A percentile compares a stretch with the other conserved stretches of the same genome.
Conservation (phyloP, 2,329 filamentous ascomycete species). For the Epichloe sibirici region DNA sequence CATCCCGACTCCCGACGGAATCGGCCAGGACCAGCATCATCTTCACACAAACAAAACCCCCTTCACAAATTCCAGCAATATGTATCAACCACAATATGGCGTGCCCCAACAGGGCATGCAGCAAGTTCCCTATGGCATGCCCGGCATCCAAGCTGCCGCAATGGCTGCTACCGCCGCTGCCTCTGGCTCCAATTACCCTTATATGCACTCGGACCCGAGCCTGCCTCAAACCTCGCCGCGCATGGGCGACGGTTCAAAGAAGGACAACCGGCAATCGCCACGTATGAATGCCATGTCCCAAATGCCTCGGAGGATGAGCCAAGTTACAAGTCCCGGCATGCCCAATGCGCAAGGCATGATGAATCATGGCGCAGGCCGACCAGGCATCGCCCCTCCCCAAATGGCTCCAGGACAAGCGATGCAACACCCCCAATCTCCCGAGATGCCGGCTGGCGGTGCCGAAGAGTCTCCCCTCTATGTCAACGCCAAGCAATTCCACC, state of each 20-base stretch:
- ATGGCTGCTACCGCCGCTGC: constrained; percentile 89
- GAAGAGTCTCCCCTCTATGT: constrained; percentile 96
- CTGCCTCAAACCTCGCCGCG: constrained; percentile 63
- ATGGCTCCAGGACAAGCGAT: constrained; percentile 52
- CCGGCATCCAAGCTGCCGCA: constrained; percentile 75
- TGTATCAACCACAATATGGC: constrained; percentile 68
- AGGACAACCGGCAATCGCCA: constrained; percentile 63
- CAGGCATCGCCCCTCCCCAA: constrained; percentile 43
- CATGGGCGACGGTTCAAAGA: constrained; percentile 62
- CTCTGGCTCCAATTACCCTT: constrained; percentile 66
- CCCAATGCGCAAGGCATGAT: constrained; percentile 65
- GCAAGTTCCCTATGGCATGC: constrained; percentile 54
- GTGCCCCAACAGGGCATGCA: constrained; percentile 65
- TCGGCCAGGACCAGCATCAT: neutral
- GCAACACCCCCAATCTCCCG: constrained; percentile 63
- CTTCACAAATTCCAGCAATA: constrained; percentile 44
- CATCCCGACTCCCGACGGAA: neutral
- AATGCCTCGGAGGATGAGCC: constrained; percentile 60
- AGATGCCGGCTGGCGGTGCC: constrained; percentile 57
- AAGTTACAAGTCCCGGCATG: constrained; percentile 63
- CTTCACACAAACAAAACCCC: constrained; percentile 16
- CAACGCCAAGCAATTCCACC: constrained; percentile 97
- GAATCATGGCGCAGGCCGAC: constrained; percentile 47
- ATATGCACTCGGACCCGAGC: constrained; percentile 59
- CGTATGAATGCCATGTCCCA: constrained; percentile 53